These are phyloP conservation scores for Talaromyces verruculosus DNA, from an alignment of 2,329 filamentous ascomycete genomes.

Conservation along the genomic window DNA sequence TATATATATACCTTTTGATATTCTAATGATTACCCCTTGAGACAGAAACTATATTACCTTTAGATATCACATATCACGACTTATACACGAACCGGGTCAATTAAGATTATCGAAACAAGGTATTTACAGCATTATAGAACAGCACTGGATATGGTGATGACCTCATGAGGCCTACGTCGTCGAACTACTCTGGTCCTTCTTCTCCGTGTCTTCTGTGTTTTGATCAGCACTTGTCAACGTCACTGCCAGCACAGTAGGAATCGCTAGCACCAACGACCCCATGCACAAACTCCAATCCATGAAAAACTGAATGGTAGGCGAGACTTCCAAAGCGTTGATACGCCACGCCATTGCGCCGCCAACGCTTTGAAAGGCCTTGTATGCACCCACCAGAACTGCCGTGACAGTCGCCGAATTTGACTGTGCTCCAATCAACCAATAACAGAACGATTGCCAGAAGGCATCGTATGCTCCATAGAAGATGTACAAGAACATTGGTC, in stretches of 20 bases:
- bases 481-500: constrained; percentile 68
- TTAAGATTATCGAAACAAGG: background rate
- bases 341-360: constrained; percentile 50
- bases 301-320: constrained; percentile 12
- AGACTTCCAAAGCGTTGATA: constrained; percentile 16
- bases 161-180: background rate
- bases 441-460: constrained; percentile 65
- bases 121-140: constrained; percentile 1
- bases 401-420: constrained; percentile 45
- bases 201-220: background rate
- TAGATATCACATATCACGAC: background rate
- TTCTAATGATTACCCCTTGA: background rate
- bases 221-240: constrained; percentile 16
- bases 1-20: background rate
- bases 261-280: constrained; percentile 15
- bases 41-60: background rate
- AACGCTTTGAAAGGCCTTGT: constrained; percentile 48
- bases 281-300: constrained; percentile 19
- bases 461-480: constrained; percentile 70
- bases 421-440: constrained; percentile 57
- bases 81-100: background rate
- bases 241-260: constrained; percentile 18
- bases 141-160: background rate
- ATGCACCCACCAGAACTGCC: constrained; percentile 50
- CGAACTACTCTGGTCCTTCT: background rate